Percentiles rank a stretch among this genome's conserved stretches.
Evolutionary conservation across 1,139 yeast genomes (phyloP).

Genomic region (Suhomyces anneliseae): DNA sequence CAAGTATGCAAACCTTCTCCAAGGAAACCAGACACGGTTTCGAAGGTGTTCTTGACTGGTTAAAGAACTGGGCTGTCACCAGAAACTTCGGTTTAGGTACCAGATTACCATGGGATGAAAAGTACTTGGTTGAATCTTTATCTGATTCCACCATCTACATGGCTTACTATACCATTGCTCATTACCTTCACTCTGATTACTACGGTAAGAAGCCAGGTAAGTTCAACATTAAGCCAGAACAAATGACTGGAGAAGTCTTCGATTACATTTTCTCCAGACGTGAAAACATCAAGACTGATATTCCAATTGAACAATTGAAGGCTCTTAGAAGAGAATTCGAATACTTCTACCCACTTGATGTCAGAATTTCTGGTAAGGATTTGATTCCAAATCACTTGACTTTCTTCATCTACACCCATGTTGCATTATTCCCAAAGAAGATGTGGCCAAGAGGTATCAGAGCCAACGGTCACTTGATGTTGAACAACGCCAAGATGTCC

Average conservation of each 20-base stretch:
- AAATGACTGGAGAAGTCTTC: conserved; percentile 91
- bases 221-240: conserved; percentile 73
- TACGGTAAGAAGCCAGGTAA: conserved; percentile 78
- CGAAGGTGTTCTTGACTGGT: conserved; percentile 94
- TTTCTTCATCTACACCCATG: conserved; percentile 89
- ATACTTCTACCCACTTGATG: conserved; percentile 92
- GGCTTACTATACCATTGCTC: conserved; percentile 91
- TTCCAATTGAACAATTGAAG: conserved; percentile 67
- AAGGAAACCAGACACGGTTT: conserved; percentile 89
- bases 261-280: conserved; percentile 83
- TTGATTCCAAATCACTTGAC: conserved; percentile 96
- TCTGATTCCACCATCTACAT: conserved; percentile 96
- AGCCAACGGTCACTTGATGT: conserved; percentile 91
- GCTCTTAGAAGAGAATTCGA: conserved; percentile 89
- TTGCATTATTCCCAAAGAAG: conserved; percentile 86
- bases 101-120: conserved; percentile 95
- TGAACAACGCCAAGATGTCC: conserved; percentile 97
- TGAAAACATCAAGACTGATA: conserved; percentile 57
- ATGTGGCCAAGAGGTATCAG: conserved; percentile 95
- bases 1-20: conserved; percentile 73
- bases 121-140: conserved; percentile 88
- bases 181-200: conserved; percentile 81
- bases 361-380: conserved; percentile 93
- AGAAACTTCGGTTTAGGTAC: conserved; percentile 97
- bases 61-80: conserved; percentile 97